Base-by-base conservation (phyloP, 1,139 yeast species). In the Pichia sp. region DNA sequence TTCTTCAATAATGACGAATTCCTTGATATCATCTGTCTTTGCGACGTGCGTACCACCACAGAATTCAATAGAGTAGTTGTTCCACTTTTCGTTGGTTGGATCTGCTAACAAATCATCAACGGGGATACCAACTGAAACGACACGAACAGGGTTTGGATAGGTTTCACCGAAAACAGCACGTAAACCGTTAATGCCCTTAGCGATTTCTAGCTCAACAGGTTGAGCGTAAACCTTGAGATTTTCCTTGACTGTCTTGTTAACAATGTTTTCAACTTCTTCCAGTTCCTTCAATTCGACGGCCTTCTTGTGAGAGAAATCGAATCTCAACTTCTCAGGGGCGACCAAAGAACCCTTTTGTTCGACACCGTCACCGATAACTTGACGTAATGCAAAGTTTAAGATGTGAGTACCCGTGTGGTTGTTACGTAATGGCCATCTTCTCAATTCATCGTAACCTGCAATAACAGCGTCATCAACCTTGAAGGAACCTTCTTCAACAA, bases 91-190 rank as follows among this genome's bases (percentile, higher is more conserved):
- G 54, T 73, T 82, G 21, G 64, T 48, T 49, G 97, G 96, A 49
- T 79, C 68, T 10, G 71, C 67, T 46, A 88, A 59, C 49, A 91
- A 67, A 6, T 83, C 93, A 18, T 84, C 91, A 34, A 93, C 85
- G 32, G 96, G 77, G 30, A 74, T 82, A 56, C 99, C 99, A 53
- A 93, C 84, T 26, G 96, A 84, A 38, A 91, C 96, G 50, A 91
- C 98, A 59, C 98, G 78, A 24, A 91, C 99, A 32, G 98, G 99
- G 56, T 91, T 97, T 27, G 99, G 99, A 58, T 91, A 91, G 5
- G 96, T 86, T 68, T 91, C 99, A 52, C 98, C 98, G 55, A 91
- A 93, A 29, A 91, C 98, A 37, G 98, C 98, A 64, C 98, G 84
- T 38, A 93, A 77, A 20, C 97, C 94, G 47, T 63, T 64, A 50